These are phyloP conservation scores for Chrysochromulina parva DNA, from an alignment of 78 protist species.

Conservation along the genomic window DNA sequence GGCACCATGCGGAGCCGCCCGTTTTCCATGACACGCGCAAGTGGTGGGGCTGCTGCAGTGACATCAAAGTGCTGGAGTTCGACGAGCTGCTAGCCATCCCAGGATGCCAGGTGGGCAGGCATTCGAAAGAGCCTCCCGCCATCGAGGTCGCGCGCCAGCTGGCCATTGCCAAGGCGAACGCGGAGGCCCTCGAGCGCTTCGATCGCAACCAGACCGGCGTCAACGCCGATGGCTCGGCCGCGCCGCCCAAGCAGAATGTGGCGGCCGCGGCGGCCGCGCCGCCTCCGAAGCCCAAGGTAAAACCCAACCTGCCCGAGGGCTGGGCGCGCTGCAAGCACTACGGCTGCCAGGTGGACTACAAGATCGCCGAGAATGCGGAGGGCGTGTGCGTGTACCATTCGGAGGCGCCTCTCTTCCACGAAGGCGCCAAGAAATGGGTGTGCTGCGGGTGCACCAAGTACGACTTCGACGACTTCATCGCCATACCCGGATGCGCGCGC, in stretches of 20 bases:
- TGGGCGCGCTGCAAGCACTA: neutral
- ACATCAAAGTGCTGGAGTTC: neutral
- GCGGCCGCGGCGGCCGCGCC: neutral
- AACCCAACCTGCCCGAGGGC: neutral
- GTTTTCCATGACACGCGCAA: constrained; percentile 38
- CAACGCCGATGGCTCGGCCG: neutral
- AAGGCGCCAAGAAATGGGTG: constrained; percentile 5
- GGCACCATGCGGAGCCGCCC: neutral
- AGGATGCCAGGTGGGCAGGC: neutral
- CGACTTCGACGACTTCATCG: constrained; percentile 28
- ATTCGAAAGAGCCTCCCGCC: neutral
- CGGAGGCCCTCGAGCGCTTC: neutral
- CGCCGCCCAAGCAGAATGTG: neutral
- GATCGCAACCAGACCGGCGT: neutral
- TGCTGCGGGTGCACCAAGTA: neutral
- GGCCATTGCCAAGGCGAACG: neutral
- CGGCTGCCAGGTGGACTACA: neutral
- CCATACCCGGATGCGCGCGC: neutral
- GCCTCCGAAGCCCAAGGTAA: neutral
- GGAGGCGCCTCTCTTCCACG: constrained; percentile 21
- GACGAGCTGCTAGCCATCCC: neutral
- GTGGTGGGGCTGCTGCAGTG: constrained; percentile 36
- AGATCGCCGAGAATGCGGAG: neutral
- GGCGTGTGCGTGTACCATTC: neutral
- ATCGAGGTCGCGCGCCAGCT: too few species aligned